Evolutionary conservation across 805 yeast genomes (phyloP), one percentile per base, ranked within the genome.

Genomic region (Candida stauntonica): DNA sequence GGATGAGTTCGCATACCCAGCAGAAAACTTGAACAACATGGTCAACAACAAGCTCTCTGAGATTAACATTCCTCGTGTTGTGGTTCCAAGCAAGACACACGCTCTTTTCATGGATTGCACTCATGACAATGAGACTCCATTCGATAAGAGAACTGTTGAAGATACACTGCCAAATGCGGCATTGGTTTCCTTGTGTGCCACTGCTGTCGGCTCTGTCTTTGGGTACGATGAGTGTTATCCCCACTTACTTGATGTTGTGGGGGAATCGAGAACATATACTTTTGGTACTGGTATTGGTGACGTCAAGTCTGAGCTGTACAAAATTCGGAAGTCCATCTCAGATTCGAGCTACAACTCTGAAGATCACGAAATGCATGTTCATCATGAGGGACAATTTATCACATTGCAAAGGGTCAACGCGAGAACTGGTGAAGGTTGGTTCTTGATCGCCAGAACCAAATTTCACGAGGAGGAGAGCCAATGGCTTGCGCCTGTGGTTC

Each of bases 91-190:
- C 31, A 77, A 81, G n/a, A 94, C 95, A 4, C 97, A 88, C 63
- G 96, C 98, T 0, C 67, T 93, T 51, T 83, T 91, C 51, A 91
- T 93, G 97, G 98, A 93, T 57, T 91, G 97, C 55, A 89, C 98
- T 2, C 99, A 91, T 60, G 99, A 91, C 60, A 91, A 91, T 56
- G 93, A 88, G 62, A 81, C 79, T 16, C 95, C 97, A 2, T 73
- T 71, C 30, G 94, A 91, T 51, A 87, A 84, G 62, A 77, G 98
- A 57, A 88, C 96, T 0, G 82, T 86, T 2, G 96, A 89, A 56
- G 99, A 91, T 55, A 89, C 98, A 0, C 68, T 91, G 30, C 95
- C 97, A 8, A 91, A 84, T 53, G 97, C 97, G 3, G 99, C 96
- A 0, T 68, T 91, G 36, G 97, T 93, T 4, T 81, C 97, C 0